Evolutionary conservation across 345 rosid species (phyloP).

Genomic region (Raphanus sativus): DNA sequence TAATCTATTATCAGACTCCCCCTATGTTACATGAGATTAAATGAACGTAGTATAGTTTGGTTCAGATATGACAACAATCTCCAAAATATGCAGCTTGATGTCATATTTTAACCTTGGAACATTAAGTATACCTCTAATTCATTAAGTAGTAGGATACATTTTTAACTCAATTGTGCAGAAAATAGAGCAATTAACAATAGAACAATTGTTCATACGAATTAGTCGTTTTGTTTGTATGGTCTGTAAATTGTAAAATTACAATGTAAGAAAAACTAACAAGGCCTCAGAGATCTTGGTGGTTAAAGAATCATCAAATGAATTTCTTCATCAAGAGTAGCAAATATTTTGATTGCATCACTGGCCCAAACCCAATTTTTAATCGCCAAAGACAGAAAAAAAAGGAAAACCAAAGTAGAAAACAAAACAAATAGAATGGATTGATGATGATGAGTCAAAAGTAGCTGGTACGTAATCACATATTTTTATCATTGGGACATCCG

Average conservation of each 20-base stretch:
- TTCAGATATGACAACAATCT: too few species aligned
- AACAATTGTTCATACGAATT: neutral
- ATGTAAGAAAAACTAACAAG: neutral
- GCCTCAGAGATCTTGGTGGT: constrained; percentile 47
- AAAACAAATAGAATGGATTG: neutral
- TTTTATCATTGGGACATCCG: constrained; percentile 39
- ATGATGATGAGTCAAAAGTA: constrained; percentile 37
- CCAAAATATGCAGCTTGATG: too few species aligned
- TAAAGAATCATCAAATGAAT: constrained; percentile 32
- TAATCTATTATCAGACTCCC: too few species aligned
- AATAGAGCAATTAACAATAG: too few species aligned
- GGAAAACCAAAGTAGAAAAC: neutral
- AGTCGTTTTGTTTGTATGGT: neutral
- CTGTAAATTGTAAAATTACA: too few species aligned
- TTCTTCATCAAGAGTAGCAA: constrained; percentile 42
- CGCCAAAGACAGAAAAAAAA: neutral
- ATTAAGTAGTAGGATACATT: too few species aligned
- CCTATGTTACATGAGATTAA: too few species aligned
- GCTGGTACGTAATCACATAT: constrained; percentile 32
- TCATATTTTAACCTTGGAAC: too few species aligned
- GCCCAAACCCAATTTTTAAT: neutral
- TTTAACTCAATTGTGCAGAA: too few species aligned
- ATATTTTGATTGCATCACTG: constrained; percentile 35
- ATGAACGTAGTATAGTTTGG: too few species aligned
- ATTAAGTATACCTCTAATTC: too few species aligned